Percentiles rank a stretch among this genome's conserved stretches.
phyloP scores from a whole-genome alignment of 139 green algal species.

The Nannochloris sp. region DNA sequence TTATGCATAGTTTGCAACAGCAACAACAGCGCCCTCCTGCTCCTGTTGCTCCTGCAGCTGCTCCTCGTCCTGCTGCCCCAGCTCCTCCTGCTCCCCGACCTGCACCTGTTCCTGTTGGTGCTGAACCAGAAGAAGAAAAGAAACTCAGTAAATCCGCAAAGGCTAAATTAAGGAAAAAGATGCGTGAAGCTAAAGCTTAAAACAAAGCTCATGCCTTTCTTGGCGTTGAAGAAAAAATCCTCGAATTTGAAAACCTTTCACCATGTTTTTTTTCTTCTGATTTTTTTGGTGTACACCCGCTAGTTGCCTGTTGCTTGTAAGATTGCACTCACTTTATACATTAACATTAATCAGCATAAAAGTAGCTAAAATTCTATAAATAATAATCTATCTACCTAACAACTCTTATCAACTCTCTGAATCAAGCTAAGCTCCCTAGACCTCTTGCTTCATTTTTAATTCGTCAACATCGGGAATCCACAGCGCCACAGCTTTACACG shows the following conservation, averaged over 20 bases:
- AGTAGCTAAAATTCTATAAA: background rate
- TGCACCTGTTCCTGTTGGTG: background rate
- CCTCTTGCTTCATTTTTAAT: slow-evolving; percentile 7
- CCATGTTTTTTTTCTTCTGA: too few relatives aligned
- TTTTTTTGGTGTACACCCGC: too few relatives aligned
- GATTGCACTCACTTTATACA: background rate
- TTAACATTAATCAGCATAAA: background rate
- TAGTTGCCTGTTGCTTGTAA: too few relatives aligned
- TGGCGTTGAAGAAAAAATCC: too few relatives aligned
- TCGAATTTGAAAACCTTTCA: too few relatives aligned
- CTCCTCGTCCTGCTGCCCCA: background rate
- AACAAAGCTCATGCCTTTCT: too few relatives aligned
- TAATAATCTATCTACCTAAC: background rate
- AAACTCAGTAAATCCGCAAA: slow-evolving; percentile 24
- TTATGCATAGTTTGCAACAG: background rate
- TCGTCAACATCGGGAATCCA: slow-evolving; percentile 61
- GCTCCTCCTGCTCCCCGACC: background rate
- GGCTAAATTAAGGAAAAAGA: slow-evolving; percentile 34
- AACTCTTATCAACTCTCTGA: background rate
- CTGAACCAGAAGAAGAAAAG: slow-evolving; percentile 9
- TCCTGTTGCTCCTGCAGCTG: slow-evolving; percentile 3
- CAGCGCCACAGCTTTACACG: slow-evolving; percentile 60
- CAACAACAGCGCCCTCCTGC: background rate
- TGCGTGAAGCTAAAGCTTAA: slow-evolving; percentile 29
- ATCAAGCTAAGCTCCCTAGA: too few relatives aligned